Percentiles rank a stretch among this genome's conserved stretches.
Evolutionary conservation across 768 basidiomycete genomes (phyloP).

Genomic region (Fistulinella prunicolor): DNA sequence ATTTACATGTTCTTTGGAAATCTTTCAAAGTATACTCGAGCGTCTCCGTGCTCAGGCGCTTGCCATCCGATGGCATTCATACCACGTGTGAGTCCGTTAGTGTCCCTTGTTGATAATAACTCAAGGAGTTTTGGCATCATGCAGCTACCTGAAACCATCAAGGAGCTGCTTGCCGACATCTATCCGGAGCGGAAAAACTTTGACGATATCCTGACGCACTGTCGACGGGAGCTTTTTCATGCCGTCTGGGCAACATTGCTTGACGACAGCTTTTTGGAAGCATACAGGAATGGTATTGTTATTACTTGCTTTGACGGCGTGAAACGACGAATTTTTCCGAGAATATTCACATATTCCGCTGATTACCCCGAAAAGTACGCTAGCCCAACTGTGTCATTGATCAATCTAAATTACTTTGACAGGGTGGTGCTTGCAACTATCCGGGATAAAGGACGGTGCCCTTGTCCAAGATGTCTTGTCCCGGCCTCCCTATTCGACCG

Average conservation of each 20-base stretch:
- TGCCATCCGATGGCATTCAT: too few species aligned
- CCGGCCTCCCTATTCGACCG: constrained; percentile 9
- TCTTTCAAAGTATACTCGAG: constrained; percentile 3
- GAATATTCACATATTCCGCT: neutral
- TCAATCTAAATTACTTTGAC: too few species aligned
- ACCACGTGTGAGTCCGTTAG: too few species aligned
- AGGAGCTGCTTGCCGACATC: too few species aligned
- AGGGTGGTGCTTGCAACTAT: neutral
- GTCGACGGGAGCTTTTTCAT: neutral
- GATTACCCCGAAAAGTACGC: neutral
- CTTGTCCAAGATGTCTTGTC: constrained; percentile 28
- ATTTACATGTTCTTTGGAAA: constrained; percentile 9
- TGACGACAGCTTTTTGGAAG: neutral
- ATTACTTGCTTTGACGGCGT: neutral
- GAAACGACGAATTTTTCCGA: neutral
- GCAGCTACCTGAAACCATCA: too few species aligned
- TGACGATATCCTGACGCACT: neutral
- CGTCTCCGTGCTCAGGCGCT: too few species aligned
- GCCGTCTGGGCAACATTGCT: neutral
- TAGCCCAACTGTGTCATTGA: neutral
- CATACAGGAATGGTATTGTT: neutral
- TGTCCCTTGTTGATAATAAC: too few species aligned
- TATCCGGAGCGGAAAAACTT: too few species aligned
- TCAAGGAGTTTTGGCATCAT: too few species aligned
- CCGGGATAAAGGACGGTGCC: constrained; percentile 23